phyloP scores from a whole-genome alignment of 306 rosid genomes.

The Quercus engelmannii region DNA sequence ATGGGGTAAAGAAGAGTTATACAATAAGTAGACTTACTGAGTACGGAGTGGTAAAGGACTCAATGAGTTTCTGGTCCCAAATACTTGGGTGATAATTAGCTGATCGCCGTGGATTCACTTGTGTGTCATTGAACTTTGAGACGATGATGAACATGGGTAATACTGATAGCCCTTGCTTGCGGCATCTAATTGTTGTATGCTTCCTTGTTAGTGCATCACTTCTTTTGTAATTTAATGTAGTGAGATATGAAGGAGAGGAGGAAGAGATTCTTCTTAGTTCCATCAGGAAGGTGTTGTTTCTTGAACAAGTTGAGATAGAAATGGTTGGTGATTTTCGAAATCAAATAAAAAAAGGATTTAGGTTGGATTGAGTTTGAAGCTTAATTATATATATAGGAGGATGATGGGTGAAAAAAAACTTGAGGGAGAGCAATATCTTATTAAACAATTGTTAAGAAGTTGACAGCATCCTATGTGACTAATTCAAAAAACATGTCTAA shows the following conservation, averaged over 20 bases:
- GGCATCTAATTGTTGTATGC: background rate
- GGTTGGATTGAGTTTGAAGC: too few relatives aligned
- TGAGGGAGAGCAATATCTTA: too few relatives aligned
- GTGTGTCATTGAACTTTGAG: background rate
- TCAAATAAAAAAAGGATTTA: too few relatives aligned
- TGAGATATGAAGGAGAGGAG: background rate
- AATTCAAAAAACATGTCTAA: too few relatives aligned
- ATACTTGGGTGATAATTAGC: slow-evolving; percentile 27
- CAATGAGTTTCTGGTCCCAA: slow-evolving; percentile 20
- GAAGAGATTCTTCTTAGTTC: background rate
- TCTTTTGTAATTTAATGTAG: background rate
- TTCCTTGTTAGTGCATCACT: background rate
- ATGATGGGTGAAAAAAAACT: too few relatives aligned
- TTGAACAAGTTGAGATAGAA: background rate
- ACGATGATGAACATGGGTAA: background rate
- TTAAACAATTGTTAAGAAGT: too few relatives aligned
- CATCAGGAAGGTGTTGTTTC: background rate
- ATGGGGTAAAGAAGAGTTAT: background rate
- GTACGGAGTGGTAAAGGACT: slow-evolving; percentile 20
- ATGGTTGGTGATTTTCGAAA: too few relatives aligned
- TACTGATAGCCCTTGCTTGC: background rate
- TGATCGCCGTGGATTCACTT: slow-evolving; percentile 7
- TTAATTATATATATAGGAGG: too few relatives aligned
- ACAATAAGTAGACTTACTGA: background rate
- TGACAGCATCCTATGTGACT: too few relatives aligned